Percentiles rank a stretch among this genome's conserved stretches.
Conservation (phyloP, 192 early-diverging fungal genomes). For the Gonapodya sp. region DNA sequence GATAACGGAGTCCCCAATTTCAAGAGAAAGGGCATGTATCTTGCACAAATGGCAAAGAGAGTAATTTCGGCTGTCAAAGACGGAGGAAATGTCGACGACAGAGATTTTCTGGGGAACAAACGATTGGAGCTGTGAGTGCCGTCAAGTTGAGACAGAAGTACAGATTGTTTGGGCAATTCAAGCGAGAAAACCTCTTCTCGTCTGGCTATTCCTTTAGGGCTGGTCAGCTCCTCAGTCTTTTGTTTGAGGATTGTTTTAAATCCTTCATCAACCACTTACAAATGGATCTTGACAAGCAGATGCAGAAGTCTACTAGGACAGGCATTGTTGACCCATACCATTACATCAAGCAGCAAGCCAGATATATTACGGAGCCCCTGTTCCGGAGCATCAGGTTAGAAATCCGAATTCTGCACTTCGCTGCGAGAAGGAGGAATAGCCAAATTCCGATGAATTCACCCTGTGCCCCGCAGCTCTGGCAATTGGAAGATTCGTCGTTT, state of each 20-base stretch:
- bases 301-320: constrained; percentile 80
- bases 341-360: constrained; percentile 32
- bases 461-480: constrained; percentile 56
- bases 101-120: constrained; percentile 98
- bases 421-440: no score
- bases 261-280: constrained; percentile 80
- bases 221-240: constrained; percentile 80
- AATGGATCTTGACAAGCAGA: constrained; percentile 77
- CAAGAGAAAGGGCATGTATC: constrained; percentile 81
- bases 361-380: constrained; percentile 83
- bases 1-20: constrained; percentile 63
- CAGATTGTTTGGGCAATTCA: no score
- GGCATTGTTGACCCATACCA: constrained; percentile 71
- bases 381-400: constrained; percentile 71
- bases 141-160: no score
- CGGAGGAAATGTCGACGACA: constrained; percentile 79
- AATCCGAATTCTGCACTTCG: no score
- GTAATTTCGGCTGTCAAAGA: constrained; percentile 78
- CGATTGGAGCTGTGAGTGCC: constrained; percentile 78
- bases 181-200: background rate
- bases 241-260: constrained; percentile 98
- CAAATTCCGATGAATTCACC: no score
- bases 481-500: constrained; percentile 99
- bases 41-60: constrained; percentile 88
- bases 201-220: constrained; percentile 41